Evolutionary conservation across 176 grass and related monocot genomes (phyloP).

Genomic region (Triticum turgidum): DNA sequence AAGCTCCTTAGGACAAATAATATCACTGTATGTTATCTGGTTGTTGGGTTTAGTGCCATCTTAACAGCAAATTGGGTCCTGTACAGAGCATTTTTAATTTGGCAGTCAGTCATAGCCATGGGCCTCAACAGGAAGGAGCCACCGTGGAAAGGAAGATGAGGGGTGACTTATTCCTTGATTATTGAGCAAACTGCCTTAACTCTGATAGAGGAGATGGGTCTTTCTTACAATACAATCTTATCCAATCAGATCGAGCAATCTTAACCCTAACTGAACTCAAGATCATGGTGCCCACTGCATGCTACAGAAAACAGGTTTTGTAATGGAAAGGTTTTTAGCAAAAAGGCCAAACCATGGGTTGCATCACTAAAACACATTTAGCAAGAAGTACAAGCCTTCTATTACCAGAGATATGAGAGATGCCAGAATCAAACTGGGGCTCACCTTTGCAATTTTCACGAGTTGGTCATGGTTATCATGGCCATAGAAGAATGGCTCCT

Average conservation of each 20-base stretch:
- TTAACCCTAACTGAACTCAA: not conserved
- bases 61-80: not conserved
- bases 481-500: constrained; percentile 99
- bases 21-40: not conserved
- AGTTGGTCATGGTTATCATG: constrained; percentile 98
- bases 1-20: constrained; percentile 9
- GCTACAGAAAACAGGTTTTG: not conserved
- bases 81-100: not conserved
- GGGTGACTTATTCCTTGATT: not conserved
- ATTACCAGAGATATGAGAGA: not conserved
- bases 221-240: not conserved
- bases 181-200: not conserved
- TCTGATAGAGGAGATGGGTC: not conserved
- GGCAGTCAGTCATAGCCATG: not conserved
- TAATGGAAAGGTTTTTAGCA: not conserved
- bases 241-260: not conserved
- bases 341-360: not conserved
- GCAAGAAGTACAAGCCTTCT: not conserved
- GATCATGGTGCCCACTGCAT: not conserved
- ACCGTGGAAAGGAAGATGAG: not conserved
- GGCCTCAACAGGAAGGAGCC: not conserved
- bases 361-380: not conserved
- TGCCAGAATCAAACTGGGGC: not conserved
- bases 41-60: not conserved
- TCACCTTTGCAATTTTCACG: constrained; percentile 95